Evolutionary conservation across 345 rosid species (phyloP), one percentile per base, ranked within the genome.

Genomic region (Ceriops tagal): DNA sequence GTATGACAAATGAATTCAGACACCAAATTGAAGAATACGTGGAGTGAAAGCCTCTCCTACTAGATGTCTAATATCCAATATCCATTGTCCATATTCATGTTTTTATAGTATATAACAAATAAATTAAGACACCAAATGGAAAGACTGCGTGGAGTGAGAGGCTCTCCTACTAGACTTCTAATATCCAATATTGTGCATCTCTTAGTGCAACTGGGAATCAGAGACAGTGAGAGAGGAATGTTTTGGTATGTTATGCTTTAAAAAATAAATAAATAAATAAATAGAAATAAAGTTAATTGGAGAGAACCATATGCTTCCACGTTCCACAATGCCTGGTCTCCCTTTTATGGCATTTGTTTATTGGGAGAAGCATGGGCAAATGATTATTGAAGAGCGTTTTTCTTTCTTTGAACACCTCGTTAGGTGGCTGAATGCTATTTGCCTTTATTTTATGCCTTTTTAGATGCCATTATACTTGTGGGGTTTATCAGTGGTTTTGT

Each of bases 261-360:
- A 27, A 7, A 62, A 68, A n/a, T 15, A 55, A 58, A 52, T 26
- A 27, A 30, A 27, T 5, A 52, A 62, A 22, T 1, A 27, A 7
- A 46, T 22, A 15, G 27, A 55, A 34, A 21, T 4, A 52, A 18
- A 52, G 64, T 0, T 8, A 13, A 47, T 62, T 65, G 73, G 80
- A 73, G 74, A 73, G 83, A 80, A 82, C 83, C 84, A 10, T 75
- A 79, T 84, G 77, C 90, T 68, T 37, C 8, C 61, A 49, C 72
- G 72, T 77, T 65, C 83, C 74, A 77, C 47, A 73, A 80, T 46
- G 82, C 69, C 58, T 65, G 83, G 88, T 82, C 83, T 75, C 79
- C 60, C 83, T 62, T 81, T 62, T n/a, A 77, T 66, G 71, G 37
- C 77, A 75, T 66, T 70, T 75, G 21, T 78, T 76, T 76, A 69